A percentile compares a stretch with the other conserved stretches of the same genome.
These are phyloP conservation scores for Lanmaoa rubissima DNA, from an alignment of 768 basidiomycete species.

Conservation along the genomic window DNA sequence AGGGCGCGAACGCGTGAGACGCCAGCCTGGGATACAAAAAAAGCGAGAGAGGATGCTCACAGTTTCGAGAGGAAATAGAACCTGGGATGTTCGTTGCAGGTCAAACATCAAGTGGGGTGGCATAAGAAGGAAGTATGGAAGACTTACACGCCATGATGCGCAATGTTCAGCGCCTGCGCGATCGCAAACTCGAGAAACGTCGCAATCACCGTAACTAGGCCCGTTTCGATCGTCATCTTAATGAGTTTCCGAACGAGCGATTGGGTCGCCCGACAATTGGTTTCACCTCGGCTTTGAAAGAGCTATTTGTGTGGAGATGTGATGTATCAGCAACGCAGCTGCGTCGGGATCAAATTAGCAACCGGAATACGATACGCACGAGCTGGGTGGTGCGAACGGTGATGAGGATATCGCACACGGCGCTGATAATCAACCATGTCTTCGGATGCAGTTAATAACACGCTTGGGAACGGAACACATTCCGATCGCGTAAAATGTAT, in stretches of 20 bases:
- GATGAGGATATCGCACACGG: constrained; percentile 11
- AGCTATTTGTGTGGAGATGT: not conserved
- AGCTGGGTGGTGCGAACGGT: constrained; percentile 9
- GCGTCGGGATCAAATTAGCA: not conserved
- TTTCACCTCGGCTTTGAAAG: not conserved
- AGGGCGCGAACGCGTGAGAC: not conserved
- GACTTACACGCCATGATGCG: constrained; percentile 9
- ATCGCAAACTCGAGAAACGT: constrained; percentile 12
- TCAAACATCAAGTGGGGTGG: not conserved
- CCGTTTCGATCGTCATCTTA: constrained; percentile 14
- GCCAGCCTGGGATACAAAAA: not conserved
- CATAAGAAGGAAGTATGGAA: not conserved
- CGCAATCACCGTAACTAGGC: constrained; percentile 8
- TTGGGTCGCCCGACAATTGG: constrained; percentile 1
- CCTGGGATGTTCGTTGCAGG: not conserved
- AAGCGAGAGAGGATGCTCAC: not conserved
- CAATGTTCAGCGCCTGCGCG: constrained; percentile 5
- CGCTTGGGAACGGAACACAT: not conserved
- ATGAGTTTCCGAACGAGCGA: constrained; percentile 8
- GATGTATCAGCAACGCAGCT: not conserved
- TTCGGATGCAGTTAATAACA: not conserved
- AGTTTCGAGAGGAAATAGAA: constrained; percentile 10
- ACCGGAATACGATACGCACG: not conserved
- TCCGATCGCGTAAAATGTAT: not conserved
- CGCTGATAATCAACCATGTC: constrained; percentile 13